These are phyloP conservation scores for Tulasnella calospora DNA, from an alignment of 768 basidiomycete species.

Conservation along the genomic window DNA sequence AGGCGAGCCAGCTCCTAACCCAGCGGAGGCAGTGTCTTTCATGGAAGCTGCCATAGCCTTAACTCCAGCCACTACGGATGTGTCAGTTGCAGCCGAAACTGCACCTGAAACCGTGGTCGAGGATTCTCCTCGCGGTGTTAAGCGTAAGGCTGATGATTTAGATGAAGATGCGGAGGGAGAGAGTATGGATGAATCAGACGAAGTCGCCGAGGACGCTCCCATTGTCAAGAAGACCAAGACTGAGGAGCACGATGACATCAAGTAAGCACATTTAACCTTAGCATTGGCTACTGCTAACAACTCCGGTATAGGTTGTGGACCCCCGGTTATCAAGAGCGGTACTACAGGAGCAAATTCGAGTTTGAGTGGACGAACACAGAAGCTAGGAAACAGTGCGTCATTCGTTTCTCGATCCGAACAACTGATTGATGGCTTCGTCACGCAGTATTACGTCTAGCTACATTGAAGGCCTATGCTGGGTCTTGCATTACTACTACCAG, in stretches of 20 bases:
- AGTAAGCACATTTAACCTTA: constrained; percentile 47
- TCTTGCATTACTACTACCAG: constrained; percentile 96
- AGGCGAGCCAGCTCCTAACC: not conserved
- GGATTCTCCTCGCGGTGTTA: constrained; percentile 38
- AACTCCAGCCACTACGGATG: constrained; percentile 22
- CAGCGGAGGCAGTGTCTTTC: constrained; percentile 21
- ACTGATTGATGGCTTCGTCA: not conserved
- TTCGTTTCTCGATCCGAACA: not conserved
- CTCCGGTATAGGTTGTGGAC: constrained; percentile 72
- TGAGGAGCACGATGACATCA: constrained; percentile 45
- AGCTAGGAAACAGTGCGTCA: constrained; percentile 60
- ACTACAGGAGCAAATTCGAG: constrained; percentile 91
- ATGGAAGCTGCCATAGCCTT: constrained; percentile 1
- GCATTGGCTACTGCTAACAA: constrained; percentile 25
- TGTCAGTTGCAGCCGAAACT: not conserved
- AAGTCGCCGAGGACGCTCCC: constrained; percentile 39
- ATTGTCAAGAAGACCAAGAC: constrained; percentile 92
- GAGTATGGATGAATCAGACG: constrained; percentile 39
- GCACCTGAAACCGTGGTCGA: not conserved
- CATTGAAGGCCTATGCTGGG: constrained; percentile 93
- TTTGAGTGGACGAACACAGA: constrained; percentile 61
- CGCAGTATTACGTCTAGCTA: constrained; percentile 74
- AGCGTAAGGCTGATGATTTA: constrained; percentile 46
- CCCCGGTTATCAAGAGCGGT: constrained; percentile 90
- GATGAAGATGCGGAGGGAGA: constrained; percentile 31